Percentiles rank a stretch among this genome's conserved stretches.
phyloP scores from a whole-genome alignment of 768 basidiomycete genomes.

The Auriscalpium microsporum region DNA sequence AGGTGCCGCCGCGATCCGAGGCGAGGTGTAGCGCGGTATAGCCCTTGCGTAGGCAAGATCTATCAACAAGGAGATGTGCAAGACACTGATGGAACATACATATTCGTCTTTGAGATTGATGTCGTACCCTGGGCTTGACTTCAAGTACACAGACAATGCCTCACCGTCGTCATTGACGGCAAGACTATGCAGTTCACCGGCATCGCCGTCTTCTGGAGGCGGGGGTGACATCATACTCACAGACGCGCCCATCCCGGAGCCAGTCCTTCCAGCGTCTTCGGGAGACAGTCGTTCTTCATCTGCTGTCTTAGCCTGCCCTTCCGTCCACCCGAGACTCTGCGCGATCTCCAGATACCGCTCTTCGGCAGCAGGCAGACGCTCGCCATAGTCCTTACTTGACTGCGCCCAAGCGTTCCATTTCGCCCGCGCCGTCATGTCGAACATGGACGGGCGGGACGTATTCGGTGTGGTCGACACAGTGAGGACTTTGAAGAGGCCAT shows the following conservation, averaged over 20 bases:
- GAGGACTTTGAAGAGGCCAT: conserved; percentile 74
- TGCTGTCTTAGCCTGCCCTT: conserved; percentile 19
- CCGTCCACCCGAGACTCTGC: conserved; percentile 57
- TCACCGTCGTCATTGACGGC: conserved; percentile 51
- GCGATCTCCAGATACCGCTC: conserved; percentile 63
- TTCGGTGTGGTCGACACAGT: conserved; percentile 51
- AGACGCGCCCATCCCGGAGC: conserved; percentile 45
- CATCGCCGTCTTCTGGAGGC: conserved; percentile 25
- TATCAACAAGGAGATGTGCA: background rate
- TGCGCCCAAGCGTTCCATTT: conserved; percentile 83
- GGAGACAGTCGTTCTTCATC: conserved; percentile 7
- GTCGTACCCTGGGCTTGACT: conserved; percentile 32
- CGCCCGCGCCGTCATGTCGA: conserved; percentile 71
- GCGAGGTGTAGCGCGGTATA: conserved; percentile 86
- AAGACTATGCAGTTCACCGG: conserved; percentile 42
- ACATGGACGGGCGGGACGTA: conserved; percentile 58
- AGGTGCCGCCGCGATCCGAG: conserved; percentile 65
- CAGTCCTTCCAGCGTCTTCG: background rate
- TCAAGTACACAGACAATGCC: conserved; percentile 31
- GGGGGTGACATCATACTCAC: conserved; percentile 54
- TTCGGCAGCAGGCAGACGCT: conserved; percentile 43
- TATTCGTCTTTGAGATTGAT: conserved; percentile 63
- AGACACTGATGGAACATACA: conserved; percentile 31
- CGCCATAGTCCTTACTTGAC: conserved; percentile 39
- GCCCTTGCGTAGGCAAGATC: conserved; percentile 41